Percentiles rank a stretch among this genome's conserved stretches.
These are phyloP conservation scores for Nakataea oryzae DNA, from an alignment of 2,329 filamentous ascomycete species.

Conservation along the genomic window DNA sequence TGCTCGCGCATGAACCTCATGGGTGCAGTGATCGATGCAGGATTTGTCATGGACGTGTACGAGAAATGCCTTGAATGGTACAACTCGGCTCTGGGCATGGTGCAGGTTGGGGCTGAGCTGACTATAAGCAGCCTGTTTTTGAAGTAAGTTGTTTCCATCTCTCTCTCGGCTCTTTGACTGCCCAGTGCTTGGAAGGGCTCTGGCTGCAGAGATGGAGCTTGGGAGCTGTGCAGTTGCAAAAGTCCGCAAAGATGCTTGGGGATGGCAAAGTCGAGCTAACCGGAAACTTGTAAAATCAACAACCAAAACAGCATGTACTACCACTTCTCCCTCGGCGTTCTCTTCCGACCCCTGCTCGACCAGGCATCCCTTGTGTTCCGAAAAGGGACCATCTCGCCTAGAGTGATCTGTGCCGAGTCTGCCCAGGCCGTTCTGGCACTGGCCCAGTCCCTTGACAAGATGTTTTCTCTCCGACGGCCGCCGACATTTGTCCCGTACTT, in stretches of 20 bases:
- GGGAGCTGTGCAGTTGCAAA: too few species aligned
- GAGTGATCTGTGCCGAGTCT: conserved; percentile 14
- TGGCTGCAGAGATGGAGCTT: neutral
- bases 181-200: neutral
- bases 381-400: conserved; percentile 9
- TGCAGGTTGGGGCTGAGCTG: neutral
- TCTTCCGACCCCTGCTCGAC: conserved; percentile 5
- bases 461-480: conserved; percentile 19
- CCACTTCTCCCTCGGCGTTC: conserved; percentile 5
- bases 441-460: conserved; percentile 16
- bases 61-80: conserved; percentile 5
- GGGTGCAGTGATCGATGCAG: neutral
- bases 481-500: conserved; percentile 20
- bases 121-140: conserved; percentile 3
- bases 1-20: neutral
- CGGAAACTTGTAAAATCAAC: neutral
- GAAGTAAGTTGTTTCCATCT: conserved; percentile 1
- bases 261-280: neutral
- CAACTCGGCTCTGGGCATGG: neutral
- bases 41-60: neutral
- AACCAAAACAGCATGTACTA: conserved; percentile 6
- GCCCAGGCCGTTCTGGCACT: neutral
- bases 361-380: neutral
- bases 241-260: neutral
- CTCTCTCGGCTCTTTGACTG: too few species aligned